Conservation (phyloP, 2,329 filamentous ascomycete species). For the Chrysoporthe cubensis region DNA sequence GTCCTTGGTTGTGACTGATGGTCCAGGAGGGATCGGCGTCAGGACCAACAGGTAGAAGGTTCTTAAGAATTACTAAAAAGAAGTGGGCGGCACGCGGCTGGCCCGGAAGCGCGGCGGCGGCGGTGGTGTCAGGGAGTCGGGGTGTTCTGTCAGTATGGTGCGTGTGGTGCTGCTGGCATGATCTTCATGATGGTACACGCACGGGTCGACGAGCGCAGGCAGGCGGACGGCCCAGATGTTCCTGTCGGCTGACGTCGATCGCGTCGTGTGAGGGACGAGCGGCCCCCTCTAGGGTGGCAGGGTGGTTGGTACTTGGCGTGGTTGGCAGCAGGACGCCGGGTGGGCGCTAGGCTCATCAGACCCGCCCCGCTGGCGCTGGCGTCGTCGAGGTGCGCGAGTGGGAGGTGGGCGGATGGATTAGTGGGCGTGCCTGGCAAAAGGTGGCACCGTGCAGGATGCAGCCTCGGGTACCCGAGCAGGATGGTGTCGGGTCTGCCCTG, state of each 20-base stretch:
- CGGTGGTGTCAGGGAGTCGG: too few relatives aligned
- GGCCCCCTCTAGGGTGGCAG: not conserved
- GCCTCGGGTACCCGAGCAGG: not conserved
- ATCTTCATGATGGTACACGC: constrained; percentile 1
- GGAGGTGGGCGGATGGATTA: not conserved
- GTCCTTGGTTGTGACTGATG: not conserved
- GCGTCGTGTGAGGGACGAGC: constrained; percentile 1
- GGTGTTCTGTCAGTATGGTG: not conserved
- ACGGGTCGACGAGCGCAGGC: not conserved
- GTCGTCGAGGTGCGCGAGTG: too few relatives aligned
- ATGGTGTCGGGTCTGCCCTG: constrained; percentile 2
- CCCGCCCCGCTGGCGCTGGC: not conserved
- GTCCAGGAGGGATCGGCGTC: not conserved
- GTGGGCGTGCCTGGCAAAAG: constrained; percentile 2
- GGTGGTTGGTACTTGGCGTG: not conserved
- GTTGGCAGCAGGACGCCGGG: not conserved
- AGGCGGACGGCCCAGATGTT: constrained; percentile 7
- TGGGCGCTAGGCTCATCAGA: not conserved
- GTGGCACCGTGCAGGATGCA: constrained; percentile 2
- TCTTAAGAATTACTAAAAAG: not conserved
- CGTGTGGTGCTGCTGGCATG: not conserved
- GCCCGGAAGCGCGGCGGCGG: not conserved
- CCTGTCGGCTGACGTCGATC: constrained; percentile 18
- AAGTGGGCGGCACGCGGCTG: not conserved
- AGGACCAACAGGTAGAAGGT: not conserved